Evolutionary conservation across 2,329 filamentous ascomycete genomes (phyloP), one percentile per base, ranked within the genome.

Genomic region (Hyphodiscus sp.): DNA sequence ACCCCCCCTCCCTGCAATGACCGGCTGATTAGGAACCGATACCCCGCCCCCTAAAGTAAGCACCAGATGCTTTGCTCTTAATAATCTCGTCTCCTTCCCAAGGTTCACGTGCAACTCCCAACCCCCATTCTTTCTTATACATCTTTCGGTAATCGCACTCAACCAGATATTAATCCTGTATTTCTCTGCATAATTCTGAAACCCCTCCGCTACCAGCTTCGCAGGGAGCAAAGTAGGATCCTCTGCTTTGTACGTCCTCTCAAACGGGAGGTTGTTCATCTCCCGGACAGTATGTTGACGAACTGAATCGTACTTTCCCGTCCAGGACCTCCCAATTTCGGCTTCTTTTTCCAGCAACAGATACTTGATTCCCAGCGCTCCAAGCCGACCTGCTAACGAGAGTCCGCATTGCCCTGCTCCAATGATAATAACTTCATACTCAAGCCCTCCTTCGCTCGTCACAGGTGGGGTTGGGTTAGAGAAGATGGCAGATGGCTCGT

Each of bases 161-260:
- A 74, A 78, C 83, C 83, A 87, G 20, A 86, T 76, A 58, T 87
- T 84, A 47, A 87, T 74, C 59, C 87, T 84, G n/a, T 87, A 72
- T 0, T 80, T 68, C 9, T 71, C 75, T 1, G 77, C 83, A 56
- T 87, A 87, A 0, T 77, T 70, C 59, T 86, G 82, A 55, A 87
- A 82, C 68, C 81, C 87, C 45, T 86, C 80, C 1, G 75, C 85
- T 0, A 87, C 71, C 63, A 86, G 87, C 65, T 87, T 83, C 61
- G 86, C 87, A 8, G 83, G 83, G 0, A 83, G 85, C 65, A 85
- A 87, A 18, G 83, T 71, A 4, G 83, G 84, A 83, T 83, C 87
- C 46, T 75, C 74, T 0, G 75, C 62, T 0, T 83, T 83, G 63
- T 86, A 87, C 0, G 49, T 55, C 10, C 71, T 70, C 3, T 87